Percentiles rank a stretch among this genome's conserved stretches.
phyloP scores from a whole-genome alignment of 179 eudicot genomes.

The Sideroxylon spinosum region DNA sequence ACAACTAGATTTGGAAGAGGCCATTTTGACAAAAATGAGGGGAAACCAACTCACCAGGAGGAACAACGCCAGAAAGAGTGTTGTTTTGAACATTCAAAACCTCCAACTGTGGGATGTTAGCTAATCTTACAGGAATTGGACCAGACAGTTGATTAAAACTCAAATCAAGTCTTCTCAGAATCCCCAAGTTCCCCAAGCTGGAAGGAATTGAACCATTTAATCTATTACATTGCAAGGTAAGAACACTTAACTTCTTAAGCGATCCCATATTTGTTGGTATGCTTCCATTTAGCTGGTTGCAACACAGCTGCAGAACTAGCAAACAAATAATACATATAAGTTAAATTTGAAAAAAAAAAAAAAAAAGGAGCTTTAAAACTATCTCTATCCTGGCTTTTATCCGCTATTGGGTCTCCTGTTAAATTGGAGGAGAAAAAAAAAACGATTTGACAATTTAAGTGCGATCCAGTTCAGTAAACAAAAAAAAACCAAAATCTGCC shows the following conservation, averaged over 20 bases:
- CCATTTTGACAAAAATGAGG: not conserved
- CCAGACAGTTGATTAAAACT: conserved; percentile 75
- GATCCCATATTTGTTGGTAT: conserved; percentile 50
- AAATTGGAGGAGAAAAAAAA: not conserved
- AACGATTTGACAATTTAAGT: not conserved
- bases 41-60: conserved; percentile 44
- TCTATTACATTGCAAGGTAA: conserved; percentile 55
- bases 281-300: conserved; percentile 46
- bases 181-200: conserved; percentile 47
- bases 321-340: conserved; percentile 9
- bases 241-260: conserved; percentile 49
- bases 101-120: conserved; percentile 38
- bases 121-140: conserved; percentile 48
- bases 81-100: conserved; percentile 60
- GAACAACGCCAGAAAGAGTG: conserved; percentile 61
- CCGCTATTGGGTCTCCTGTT: not conserved
- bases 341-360: conserved; percentile 1
- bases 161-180: conserved; percentile 55
- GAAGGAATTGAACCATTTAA: conserved; percentile 57
- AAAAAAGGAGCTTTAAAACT: not conserved
- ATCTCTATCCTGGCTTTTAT: not conserved
- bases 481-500: not conserved
- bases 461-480: not conserved
- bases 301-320: conserved; percentile 53
- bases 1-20: not conserved